Conservation (phyloP, 2,329 filamentous ascomycete species). For the Penicillium sclerotigenum region DNA sequence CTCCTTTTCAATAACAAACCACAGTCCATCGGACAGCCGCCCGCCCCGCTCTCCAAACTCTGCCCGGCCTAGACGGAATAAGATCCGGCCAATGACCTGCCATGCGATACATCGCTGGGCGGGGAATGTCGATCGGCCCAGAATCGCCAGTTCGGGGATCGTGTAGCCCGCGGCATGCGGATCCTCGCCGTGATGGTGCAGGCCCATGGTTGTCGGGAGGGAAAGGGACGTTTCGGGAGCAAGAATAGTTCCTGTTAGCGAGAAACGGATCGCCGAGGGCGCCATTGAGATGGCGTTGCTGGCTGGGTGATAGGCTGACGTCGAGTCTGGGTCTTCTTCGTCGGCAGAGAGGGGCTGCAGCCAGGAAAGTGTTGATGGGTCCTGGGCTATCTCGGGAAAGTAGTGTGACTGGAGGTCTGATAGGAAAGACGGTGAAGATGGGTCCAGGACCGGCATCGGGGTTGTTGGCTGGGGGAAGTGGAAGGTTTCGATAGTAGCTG, state of each 20-base stretch:
- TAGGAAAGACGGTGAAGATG: slow-evolving; percentile 78
- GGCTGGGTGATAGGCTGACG: slow-evolving; percentile 78
- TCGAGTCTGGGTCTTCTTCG: slow-evolving; percentile 59
- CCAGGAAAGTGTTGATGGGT: slow-evolving; percentile 85
- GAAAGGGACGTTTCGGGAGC: slow-evolving; percentile 70
- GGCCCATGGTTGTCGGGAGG: slow-evolving; percentile 72
- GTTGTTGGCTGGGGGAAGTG: slow-evolving; percentile 48
- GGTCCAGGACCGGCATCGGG: slow-evolving; percentile 71
- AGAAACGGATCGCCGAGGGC: slow-evolving; percentile 77
- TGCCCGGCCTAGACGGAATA: slow-evolving; percentile 78
- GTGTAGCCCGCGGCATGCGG: slow-evolving; percentile 95
- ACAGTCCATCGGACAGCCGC: slow-evolving; percentile 72
- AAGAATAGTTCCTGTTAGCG: slow-evolving; percentile 77
- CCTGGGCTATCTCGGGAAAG: slow-evolving; percentile 81
- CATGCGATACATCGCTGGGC: slow-evolving; percentile 88
- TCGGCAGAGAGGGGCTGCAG: slow-evolving; percentile 71
- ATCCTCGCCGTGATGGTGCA: slow-evolving; percentile 91
- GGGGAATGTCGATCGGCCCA: slow-evolving; percentile 77
- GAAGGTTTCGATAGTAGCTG: slow-evolving; percentile 28
- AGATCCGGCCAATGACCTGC: slow-evolving; percentile 79
- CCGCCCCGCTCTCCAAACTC: slow-evolving; percentile 62
- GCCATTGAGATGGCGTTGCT: slow-evolving; percentile 63
- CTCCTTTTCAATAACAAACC: slow-evolving; percentile 73
- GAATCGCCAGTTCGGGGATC: slow-evolving; percentile 74
- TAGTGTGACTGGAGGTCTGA: slow-evolving; percentile 83